Base-by-base conservation (phyloP, 306 rosid species). In the Astragalus glycyphyllos region DNA sequence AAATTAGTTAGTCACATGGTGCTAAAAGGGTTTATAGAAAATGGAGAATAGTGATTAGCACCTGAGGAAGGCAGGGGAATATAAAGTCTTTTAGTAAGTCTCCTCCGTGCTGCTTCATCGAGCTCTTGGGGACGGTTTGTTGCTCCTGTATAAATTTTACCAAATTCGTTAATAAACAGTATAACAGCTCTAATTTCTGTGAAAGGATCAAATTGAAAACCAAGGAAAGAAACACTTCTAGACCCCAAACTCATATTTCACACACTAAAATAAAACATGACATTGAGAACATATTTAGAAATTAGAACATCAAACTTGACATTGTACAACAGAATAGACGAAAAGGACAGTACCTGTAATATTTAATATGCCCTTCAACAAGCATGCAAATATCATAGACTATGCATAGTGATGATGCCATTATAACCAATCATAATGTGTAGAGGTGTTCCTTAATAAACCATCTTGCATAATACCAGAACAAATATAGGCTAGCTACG, bases 61-160 rank as follows among this genome's bases (percentile, higher is more conserved):
- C 99, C 96, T 79, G 91, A 58, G 53, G 92, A 89, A 48, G 97
- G 99, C 70, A 94, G 86, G 56, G 99, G 97, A 26, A 94, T 94
- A 54, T 94, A 91, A 8, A 91, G 96, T 75, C 99, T 77, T 82
- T 91, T 94, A 20, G 96, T 82, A 51, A 91, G 99, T 66, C 96
- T 89, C 85, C 99, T 87, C 59, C 97, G 84, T 49, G 99, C 99
- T 57, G 96, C 99, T 86, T 89, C 99, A 80, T 91, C 99, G 58
- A 91, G 97, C 77, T 91, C 99, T 74, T 91, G 95, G 42, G 99
- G 97, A 63, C 96, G 92, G 77, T 94, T 94, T 44, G 97, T 91
- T 54, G 99, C 99, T 64, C 97, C 97, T 94, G 83, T 35, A 59
- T 57, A 71, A 79, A 59, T 62, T 53, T 31, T 35, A 83, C 42